Conservation (phyloP, 371 early-diverging fungal species). For the Mucor circinelloides region DNA sequence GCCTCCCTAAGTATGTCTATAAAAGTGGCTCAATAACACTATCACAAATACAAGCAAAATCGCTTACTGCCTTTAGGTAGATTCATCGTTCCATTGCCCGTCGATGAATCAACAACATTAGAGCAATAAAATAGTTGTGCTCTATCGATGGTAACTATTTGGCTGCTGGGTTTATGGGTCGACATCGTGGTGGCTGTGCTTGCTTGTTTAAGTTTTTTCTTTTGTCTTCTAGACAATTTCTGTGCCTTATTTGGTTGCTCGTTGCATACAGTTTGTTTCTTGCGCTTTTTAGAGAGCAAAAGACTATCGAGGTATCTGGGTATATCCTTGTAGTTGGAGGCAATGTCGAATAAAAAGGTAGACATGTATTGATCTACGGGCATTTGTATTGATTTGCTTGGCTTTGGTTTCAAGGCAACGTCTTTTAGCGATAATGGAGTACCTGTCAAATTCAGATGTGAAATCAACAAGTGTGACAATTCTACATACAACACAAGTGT, state of each 20-base stretch:
- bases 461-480: not conserved
- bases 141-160: not conserved
- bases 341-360: slow-evolving; percentile 3
- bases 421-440: not conserved
- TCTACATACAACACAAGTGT: not conserved
- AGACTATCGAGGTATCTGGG: not conserved
- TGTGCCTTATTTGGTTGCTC: not conserved
- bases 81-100: not conserved
- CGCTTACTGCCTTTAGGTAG: slow-evolving; percentile 2
- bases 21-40: no score
- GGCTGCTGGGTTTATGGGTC: not conserved
- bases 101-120: not conserved
- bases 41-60: not conserved
- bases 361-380: not conserved
- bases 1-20: not conserved
- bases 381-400: not conserved
- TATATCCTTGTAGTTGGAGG: not conserved
- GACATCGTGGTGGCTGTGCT: not conserved
- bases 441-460: not conserved
- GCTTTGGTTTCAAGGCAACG: not conserved
- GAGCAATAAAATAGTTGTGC: not conserved
- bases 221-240: slow-evolving; percentile 9
- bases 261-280: no score
- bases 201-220: not conserved
- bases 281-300: not conserved